Conservation (phyloP, 2,329 filamentous ascomycete genomes). For the Fusarium sp. region DNA sequence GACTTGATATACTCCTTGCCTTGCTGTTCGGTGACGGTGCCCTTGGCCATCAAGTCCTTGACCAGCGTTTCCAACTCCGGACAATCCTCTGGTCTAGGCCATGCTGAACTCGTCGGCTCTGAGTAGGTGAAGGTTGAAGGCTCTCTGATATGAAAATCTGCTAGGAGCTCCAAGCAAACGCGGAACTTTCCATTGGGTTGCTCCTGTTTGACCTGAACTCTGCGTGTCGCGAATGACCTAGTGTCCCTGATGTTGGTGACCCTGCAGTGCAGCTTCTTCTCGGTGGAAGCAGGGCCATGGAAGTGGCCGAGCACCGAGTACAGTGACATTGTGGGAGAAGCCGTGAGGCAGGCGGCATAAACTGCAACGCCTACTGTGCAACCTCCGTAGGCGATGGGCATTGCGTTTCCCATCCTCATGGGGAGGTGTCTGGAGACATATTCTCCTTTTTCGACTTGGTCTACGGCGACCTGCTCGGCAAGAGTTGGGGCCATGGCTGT, state of each 20-base stretch:
- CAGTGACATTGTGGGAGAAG: conserved; percentile 56
- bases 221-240: conserved; percentile 63
- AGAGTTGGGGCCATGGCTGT: conserved; percentile 28
- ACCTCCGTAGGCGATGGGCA: conserved; percentile 62
- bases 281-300: conserved; percentile 61
- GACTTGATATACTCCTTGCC: conserved; percentile 42
- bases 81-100: conserved; percentile 50
- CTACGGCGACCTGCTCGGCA: conserved; percentile 44
- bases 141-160: conserved; percentile 64
- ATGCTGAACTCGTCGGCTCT: conserved; percentile 53
- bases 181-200: conserved; percentile 56
- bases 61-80: conserved; percentile 27
- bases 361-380: conserved; percentile 60
- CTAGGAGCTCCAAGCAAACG: conserved; percentile 59
- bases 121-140: conserved; percentile 57
- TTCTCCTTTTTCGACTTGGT: conserved; percentile 37
- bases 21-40: conserved; percentile 45
- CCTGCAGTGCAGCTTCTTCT: conserved; percentile 56
- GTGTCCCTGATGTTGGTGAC: conserved; percentile 60
- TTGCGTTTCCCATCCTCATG: conserved; percentile 52
- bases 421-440: conserved; percentile 51
- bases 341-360: conserved; percentile 59
- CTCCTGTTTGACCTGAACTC: conserved; percentile 62
- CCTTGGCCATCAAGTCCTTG: conserved; percentile 40
- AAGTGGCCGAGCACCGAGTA: conserved; percentile 65